Evolutionary conservation across 805 yeast species (phyloP).

Genomic region (Groenewaldozyma tartarivorans): DNA sequence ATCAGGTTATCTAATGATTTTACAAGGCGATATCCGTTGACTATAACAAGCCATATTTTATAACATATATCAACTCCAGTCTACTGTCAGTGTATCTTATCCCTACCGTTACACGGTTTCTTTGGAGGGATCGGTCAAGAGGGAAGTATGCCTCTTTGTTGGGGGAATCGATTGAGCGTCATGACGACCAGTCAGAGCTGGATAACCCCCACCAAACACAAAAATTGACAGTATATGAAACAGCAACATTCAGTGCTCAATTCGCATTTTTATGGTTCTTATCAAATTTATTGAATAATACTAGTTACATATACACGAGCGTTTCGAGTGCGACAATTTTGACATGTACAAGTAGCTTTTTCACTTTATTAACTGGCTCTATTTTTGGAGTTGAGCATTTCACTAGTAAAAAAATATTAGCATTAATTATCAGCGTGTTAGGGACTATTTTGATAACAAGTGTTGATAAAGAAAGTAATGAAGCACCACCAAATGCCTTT

Average conservation of each 20-base stretch:
- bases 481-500: conserved; percentile 23
- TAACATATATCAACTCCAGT: conserved; percentile 86
- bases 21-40: conserved; percentile 18
- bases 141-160: conserved; percentile 2
- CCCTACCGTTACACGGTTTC: conserved; percentile 14
- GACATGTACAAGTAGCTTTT: conserved; percentile 86
- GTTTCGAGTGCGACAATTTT: conserved; percentile 92
- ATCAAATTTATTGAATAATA: conserved; percentile 83
- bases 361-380: conserved; percentile 78
- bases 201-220: conserved; percentile 3
- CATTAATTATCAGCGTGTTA: conserved; percentile 58
- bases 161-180: conserved; percentile 2
- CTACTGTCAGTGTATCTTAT: conserved; percentile 66
- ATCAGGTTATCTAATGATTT: neutral
- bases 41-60: conserved; percentile 83
- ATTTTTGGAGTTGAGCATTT: conserved; percentile 61
- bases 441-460: conserved; percentile 78
- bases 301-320: conserved; percentile 76
- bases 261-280: conserved; percentile 84
- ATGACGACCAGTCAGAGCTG: no score
- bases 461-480: conserved; percentile 25
- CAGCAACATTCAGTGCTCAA: conserved; percentile 64
- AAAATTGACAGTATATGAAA: conserved; percentile 41
- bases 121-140: conserved; percentile 1
- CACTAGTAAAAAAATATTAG: conserved; percentile 53